These are phyloP conservation scores for Myxozyma kluyveri DNA, from an alignment of 805 yeast genomes.

Conservation along the genomic window DNA sequence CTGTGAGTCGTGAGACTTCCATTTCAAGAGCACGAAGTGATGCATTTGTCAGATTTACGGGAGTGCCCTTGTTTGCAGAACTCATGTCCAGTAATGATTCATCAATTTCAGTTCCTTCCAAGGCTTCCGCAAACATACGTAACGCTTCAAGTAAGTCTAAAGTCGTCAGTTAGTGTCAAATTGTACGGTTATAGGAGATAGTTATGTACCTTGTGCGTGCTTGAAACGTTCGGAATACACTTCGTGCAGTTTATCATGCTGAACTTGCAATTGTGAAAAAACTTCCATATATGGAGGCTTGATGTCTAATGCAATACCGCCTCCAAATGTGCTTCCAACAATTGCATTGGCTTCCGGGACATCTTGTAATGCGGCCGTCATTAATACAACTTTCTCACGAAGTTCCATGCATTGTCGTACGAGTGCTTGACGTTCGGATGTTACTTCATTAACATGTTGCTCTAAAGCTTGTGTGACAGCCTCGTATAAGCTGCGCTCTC, in stretches of 20 bases:
- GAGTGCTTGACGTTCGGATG: constrained; percentile 33
- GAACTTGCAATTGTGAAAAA: constrained; percentile 18
- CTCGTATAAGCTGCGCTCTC: constrained; percentile 34
- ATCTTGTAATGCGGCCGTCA: constrained; percentile 31
- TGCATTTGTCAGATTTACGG: constrained; percentile 30
- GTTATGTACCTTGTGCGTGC: constrained; percentile 19
- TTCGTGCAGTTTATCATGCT: constrained; percentile 23
- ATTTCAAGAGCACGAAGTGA: constrained; percentile 30
- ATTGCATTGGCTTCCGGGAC: constrained; percentile 15
- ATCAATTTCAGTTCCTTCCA: constrained; percentile 31
- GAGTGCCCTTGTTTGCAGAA: constrained; percentile 18
- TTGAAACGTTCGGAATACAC: constrained; percentile 31
- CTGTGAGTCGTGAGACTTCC: constrained; percentile 32
- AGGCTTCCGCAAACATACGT: constrained; percentile 20
- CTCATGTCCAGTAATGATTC: constrained; percentile 21
- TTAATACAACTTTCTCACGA: constrained; percentile 25
- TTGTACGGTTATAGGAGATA: background rate
- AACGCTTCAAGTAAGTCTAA: constrained; percentile 25
- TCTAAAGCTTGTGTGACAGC: constrained; percentile 34
- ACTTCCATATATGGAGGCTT: constrained; percentile 30
- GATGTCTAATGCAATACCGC: constrained; percentile 18
- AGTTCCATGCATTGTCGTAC: constrained; percentile 29
- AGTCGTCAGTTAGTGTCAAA: constrained; percentile 1
- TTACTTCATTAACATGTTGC: constrained; percentile 33
- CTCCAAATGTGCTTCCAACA: constrained; percentile 15